phyloP scores from a whole-genome alignment of 306 rosid genomes.

The Albizia julibrissin region DNA sequence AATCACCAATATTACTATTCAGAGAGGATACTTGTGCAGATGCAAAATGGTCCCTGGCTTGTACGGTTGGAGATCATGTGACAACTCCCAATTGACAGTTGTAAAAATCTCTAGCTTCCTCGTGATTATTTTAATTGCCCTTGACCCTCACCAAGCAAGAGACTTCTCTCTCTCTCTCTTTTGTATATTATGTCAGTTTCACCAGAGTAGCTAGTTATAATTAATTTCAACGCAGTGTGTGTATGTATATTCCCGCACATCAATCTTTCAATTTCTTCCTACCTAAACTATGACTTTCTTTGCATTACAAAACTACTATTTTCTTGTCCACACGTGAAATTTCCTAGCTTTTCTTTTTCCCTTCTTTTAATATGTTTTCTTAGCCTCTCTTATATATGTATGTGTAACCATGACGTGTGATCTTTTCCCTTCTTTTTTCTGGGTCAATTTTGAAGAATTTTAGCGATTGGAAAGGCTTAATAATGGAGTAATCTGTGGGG shows the following conservation, averaged over 20 bases:
- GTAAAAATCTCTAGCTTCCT: conserved; percentile 29
- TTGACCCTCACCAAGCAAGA: conserved; percentile 26
- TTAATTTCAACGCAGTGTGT: background rate
- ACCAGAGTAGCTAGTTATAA: background rate
- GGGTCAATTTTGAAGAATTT: background rate
- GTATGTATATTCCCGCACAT: conserved; percentile 5
- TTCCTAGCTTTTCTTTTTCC: background rate
- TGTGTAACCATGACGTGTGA: background rate
- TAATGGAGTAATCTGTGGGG: background rate
- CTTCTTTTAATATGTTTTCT: background rate
- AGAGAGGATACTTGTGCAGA: conserved; percentile 41
- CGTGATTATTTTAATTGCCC: conserved; percentile 44
- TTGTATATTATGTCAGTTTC: background rate
- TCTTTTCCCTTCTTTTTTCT: background rate
- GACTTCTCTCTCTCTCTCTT: background rate
- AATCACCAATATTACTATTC: background rate
- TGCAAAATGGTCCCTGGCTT: conserved; percentile 49
- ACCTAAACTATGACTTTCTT: conserved; percentile 54
- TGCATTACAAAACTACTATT: conserved; percentile 16
- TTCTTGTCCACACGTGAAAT: conserved; percentile 16
- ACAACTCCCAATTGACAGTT: conserved; percentile 39
- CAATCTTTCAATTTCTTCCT: conserved; percentile 42
- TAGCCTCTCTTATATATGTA: background rate
- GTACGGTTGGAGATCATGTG: conserved; percentile 67
- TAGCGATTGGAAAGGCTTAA: background rate